phyloP scores from a whole-genome alignment of 805 yeast species.

The Candida insectalens region DNA sequence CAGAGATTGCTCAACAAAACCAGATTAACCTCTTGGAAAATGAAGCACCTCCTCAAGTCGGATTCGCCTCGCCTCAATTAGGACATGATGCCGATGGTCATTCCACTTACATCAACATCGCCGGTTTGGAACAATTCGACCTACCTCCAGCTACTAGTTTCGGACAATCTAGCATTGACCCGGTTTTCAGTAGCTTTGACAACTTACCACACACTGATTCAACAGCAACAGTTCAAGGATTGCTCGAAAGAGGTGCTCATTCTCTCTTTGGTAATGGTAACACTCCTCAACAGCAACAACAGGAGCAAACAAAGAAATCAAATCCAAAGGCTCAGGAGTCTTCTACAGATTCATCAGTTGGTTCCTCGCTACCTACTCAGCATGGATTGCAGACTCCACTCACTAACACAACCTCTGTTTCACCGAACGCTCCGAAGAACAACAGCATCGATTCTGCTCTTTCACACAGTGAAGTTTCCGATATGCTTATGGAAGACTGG shows the following conservation, averaged over 20 bases:
- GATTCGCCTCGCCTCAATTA: constrained; percentile 72
- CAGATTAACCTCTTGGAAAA: constrained; percentile 10
- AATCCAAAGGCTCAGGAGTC: too few species aligned
- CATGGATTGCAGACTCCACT: background rate
- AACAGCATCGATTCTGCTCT: too few species aligned
- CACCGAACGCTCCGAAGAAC: too few species aligned
- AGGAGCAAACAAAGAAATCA: too few species aligned
- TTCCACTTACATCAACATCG: constrained; percentile 25
- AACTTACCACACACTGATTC: constrained; percentile 1
- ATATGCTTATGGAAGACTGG: constrained; percentile 49
- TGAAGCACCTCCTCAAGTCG: constrained; percentile 60
- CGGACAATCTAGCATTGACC: too few species aligned
- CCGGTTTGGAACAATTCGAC: constrained; percentile 16
- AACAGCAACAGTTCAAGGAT: constrained; percentile 1
- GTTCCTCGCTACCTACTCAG: constrained; percentile 1
- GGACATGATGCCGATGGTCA: constrained; percentile 20
- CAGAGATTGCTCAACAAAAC: constrained; percentile 6
- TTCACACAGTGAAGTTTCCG: too few species aligned
- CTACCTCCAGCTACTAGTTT: too few species aligned
- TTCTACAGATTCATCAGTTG: constrained; percentile 2
- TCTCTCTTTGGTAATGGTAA: too few species aligned
- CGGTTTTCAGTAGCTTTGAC: too few species aligned
- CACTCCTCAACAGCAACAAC: too few species aligned
- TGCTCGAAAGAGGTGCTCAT: too few species aligned
- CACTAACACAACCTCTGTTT: too few species aligned